phyloP scores from a whole-genome alignment of 495 filamentous ascomycete species.

The Friedmanniomyces simplex region DNA sequence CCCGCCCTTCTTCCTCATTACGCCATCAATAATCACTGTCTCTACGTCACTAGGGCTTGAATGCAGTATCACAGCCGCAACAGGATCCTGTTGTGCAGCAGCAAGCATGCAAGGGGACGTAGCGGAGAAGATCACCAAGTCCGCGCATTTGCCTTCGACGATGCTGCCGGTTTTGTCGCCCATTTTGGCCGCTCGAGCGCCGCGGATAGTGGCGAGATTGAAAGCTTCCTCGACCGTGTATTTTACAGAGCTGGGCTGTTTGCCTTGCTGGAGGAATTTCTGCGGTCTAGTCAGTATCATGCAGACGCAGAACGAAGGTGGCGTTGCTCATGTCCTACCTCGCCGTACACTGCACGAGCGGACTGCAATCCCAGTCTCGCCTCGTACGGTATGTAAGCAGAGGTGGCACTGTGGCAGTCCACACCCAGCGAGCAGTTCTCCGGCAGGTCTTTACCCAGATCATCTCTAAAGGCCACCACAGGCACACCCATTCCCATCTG shows the following conservation, averaged over 20 bases:
- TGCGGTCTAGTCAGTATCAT: too few species aligned
- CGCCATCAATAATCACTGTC: conserved; percentile 39
- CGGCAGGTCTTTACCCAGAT: not conserved
- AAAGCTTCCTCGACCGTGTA: conserved; percentile 39
- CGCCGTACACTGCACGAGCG: too few species aligned
- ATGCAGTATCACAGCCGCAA: conserved; percentile 44
- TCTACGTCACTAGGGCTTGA: conserved; percentile 39
- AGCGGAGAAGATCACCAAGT: conserved; percentile 43
- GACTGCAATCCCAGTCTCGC: conserved; percentile 38
- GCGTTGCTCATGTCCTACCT: too few species aligned
- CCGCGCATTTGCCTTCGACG: conserved; percentile 37
- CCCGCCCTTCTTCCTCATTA: conserved; percentile 20
- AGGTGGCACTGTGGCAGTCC: conserved; percentile 40
- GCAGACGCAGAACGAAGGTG: too few species aligned
- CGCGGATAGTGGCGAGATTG: conserved; percentile 40
- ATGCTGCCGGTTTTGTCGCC: conserved; percentile 36
- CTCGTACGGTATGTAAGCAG: conserved; percentile 35
- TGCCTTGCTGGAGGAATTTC: conserved; percentile 21
- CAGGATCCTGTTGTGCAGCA: conserved; percentile 38
- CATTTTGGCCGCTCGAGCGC: conserved; percentile 37
- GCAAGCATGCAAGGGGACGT: conserved; percentile 34
- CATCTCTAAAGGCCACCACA: conserved; percentile 1
- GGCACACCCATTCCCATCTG: conserved; percentile 18
- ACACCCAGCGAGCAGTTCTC: conserved; percentile 34
- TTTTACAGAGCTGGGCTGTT: conserved; percentile 26